Percentiles rank a stretch among this genome's conserved stretches.
Evolutionary conservation across 148 eudicot species (phyloP).

Genomic region (Rhododendron vialii): DNA sequence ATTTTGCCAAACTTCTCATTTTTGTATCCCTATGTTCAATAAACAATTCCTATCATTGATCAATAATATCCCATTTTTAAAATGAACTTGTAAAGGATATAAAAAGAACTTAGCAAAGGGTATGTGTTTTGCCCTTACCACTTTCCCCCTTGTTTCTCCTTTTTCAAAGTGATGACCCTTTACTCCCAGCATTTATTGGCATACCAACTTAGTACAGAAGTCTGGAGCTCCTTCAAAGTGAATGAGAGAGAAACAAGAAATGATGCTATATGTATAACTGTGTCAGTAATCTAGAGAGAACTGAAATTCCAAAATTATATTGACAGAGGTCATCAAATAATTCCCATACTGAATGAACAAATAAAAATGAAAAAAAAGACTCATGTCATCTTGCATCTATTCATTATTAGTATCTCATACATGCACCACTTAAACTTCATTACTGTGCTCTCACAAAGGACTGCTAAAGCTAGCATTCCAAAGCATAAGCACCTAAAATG

Average conservation of each 20-base stretch:
- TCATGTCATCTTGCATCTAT: not conserved
- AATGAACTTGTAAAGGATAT: not conserved
- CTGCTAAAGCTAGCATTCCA: not conserved
- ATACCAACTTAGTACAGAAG: not conserved
- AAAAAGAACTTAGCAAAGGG: not conserved
- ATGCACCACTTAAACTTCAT: not conserved
- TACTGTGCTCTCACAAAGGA: not conserved
- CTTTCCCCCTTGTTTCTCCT: not conserved
- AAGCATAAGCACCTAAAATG: not conserved
- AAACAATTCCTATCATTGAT: not conserved
- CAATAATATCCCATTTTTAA: not conserved
- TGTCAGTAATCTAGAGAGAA: constrained; percentile 1
- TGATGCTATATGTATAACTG: not conserved
- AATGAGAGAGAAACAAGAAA: not conserved
- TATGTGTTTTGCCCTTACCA: not conserved
- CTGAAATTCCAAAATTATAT: not conserved
- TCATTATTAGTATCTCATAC: not conserved
- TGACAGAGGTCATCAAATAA: not conserved
- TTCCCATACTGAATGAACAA: not conserved
- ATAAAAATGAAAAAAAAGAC: not conserved
- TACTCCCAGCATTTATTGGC: not conserved
- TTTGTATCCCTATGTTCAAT: not conserved
- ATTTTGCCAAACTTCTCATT: not conserved
- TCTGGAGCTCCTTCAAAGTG: not conserved
- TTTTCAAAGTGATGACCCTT: not conserved